These are phyloP conservation scores for Alternaria sp. DNA, from an alignment of 2,329 filamentous ascomycete genomes.

Conservation along the genomic window DNA sequence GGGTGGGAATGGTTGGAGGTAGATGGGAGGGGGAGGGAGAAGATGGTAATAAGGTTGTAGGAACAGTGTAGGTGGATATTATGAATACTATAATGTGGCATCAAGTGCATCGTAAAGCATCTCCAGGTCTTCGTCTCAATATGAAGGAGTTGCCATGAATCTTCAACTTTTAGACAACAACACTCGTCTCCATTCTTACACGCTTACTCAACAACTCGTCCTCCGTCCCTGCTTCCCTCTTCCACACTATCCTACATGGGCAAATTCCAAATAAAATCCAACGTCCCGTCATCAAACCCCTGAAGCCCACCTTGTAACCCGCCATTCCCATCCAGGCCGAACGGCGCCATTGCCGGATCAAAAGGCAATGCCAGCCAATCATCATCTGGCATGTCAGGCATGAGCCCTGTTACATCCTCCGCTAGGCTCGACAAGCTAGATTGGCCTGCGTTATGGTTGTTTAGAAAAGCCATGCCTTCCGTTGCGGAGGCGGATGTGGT, in stretches of 20 bases:
- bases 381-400: slow-evolving; percentile 51
- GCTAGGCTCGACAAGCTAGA: slow-evolving; percentile 48
- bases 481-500: slow-evolving; percentile 42
- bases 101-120: too few species aligned
- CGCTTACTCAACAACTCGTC: too few species aligned
- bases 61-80: too few species aligned
- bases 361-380: slow-evolving; percentile 53
- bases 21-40: too few species aligned
- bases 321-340: slow-evolving; percentile 46
- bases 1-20: background rate
- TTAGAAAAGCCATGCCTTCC: slow-evolving; percentile 49
- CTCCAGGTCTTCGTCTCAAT: too few species aligned
- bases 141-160: too few species aligned
- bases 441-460: slow-evolving; percentile 49
- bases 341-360: slow-evolving; percentile 52
- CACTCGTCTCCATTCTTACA: background rate
- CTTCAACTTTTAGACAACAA: background rate
- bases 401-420: slow-evolving; percentile 47
- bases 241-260: slow-evolving; percentile 32
- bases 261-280: slow-evolving; percentile 54
- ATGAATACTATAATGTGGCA: too few species aligned
- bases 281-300: slow-evolving; percentile 50
- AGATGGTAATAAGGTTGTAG: too few species aligned
- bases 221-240: background rate
- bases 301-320: slow-evolving; percentile 45